Evolutionary conservation across 768 basidiomycete genomes (phyloP).

Genomic region (Sistotremastrum suecicum): DNA sequence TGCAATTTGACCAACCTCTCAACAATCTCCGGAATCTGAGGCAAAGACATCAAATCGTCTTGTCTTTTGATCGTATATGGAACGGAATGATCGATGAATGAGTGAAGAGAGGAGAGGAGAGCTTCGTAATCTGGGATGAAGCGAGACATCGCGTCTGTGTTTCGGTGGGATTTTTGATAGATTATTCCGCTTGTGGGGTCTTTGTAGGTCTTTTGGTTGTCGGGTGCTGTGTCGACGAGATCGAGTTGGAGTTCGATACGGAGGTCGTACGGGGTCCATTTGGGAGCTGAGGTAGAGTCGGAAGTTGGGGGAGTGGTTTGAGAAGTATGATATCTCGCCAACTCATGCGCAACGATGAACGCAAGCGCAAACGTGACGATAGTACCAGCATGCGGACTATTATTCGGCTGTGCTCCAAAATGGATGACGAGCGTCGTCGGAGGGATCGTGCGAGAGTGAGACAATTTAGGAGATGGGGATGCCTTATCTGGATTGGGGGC

Average conservation of each 20-base stretch:
- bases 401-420: slow-evolving; percentile 21
- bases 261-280: background rate
- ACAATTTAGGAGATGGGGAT: no score
- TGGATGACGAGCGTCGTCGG: slow-evolving; percentile 8
- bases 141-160: slow-evolving; percentile 7
- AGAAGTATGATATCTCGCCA: slow-evolving; percentile 1
- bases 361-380: slow-evolving; percentile 15
- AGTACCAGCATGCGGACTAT: slow-evolving; percentile 18
- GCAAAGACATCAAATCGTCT: slow-evolving; percentile 7
- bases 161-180: slow-evolving; percentile 16
- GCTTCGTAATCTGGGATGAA: slow-evolving; percentile 13
- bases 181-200: slow-evolving; percentile 1
- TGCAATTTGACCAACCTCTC: slow-evolving; percentile 7
- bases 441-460: no score
- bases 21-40: slow-evolving; percentile 8
- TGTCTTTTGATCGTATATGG: slow-evolving; percentile 10
- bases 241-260: slow-evolving; percentile 11
- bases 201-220: slow-evolving; percentile 1
- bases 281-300: background rate
- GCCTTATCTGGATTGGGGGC: no score
- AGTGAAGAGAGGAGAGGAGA: slow-evolving; percentile 7
- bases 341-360: slow-evolving; percentile 13
- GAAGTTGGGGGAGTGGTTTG: no score
- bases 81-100: background rate
- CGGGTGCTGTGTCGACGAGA: slow-evolving; percentile 18